Base-by-base conservation (phyloP, 2,329 filamentous ascomycete genomes). In the Knufia petricola region DNA sequence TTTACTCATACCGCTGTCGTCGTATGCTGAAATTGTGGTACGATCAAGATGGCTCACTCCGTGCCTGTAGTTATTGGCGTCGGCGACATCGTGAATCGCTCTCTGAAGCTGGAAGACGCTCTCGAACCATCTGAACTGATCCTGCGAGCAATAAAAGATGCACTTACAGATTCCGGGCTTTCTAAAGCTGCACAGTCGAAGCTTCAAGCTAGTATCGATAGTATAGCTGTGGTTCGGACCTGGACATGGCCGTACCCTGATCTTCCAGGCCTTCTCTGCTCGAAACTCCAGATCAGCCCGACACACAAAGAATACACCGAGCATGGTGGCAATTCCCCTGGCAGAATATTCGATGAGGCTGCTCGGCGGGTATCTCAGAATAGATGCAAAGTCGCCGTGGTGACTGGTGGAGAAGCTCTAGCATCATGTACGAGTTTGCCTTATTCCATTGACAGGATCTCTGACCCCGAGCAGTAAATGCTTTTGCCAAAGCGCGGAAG, bases 221-320 rank as follows among this genome's bases (percentile, higher is more conserved):
- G 74, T 54, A 67, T 84, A 39, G 68, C 74, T 37, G 72, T 82
- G 3, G 78, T 83, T 8, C 71, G 69, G 34, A 77, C 77, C 0
- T 84, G 80, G 80, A 82, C 80, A 0, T 83, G 80, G 80, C 73
- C 75, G 0, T 84, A 84, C 58, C 63, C 69, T 1, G 74, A 84
- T 58, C 62, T 83, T 1, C 77, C 79, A 0, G 69, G 67, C 3
- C 63, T 78, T 1, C 59, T 85, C 4, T 67, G 73, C 0, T 55
- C 72, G 32, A 70, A 66, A 31, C 61, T 84, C 2, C 68, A 66
- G 0, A 64, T 77, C 2, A 60, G 69, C 2, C 66, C 74, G 0
- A 65, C 64, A 1, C 73, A 77, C 55, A 70, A 66, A 41, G 24
- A 48, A 40, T 72, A 76, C 50, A 77, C 72, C 20, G 72, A 74